phyloP scores from a whole-genome alignment of 2,329 filamentous ascomycete genomes.

The Penicillium sp. region DNA sequence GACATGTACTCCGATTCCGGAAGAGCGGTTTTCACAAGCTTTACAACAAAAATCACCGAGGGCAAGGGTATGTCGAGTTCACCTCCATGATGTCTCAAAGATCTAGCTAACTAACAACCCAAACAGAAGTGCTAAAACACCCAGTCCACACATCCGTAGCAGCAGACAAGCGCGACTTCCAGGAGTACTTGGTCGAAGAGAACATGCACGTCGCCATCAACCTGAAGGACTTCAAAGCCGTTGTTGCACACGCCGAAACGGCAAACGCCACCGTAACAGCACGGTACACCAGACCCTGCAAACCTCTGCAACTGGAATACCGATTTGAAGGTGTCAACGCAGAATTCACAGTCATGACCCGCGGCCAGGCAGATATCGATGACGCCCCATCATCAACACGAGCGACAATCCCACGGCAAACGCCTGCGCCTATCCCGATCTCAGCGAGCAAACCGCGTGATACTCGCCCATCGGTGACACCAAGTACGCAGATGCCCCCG shows the following conservation, averaged over 20 bases:
- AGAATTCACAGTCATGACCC: conserved; percentile 65
- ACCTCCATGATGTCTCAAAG: conserved; percentile 1
- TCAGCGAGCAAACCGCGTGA: conserved; percentile 8
- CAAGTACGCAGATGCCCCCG: conserved; percentile 31
- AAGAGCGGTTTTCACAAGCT: conserved; percentile 62
- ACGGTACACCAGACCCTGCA: conserved; percentile 58
- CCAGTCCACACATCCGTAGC: conserved; percentile 64
- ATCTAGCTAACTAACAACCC: neutral
- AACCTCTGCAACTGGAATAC: conserved; percentile 61
- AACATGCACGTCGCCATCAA: conserved; percentile 61
- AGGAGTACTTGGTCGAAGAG: conserved; percentile 58
- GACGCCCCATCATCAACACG: conserved; percentile 42
- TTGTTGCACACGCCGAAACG: conserved; percentile 61
- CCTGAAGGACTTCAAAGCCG: conserved; percentile 65
- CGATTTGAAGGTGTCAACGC: conserved; percentile 54
- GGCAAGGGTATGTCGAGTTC: conserved; percentile 50
- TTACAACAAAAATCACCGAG: conserved; percentile 62
- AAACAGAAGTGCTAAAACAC: conserved; percentile 60
- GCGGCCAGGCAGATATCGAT: conserved; percentile 50
- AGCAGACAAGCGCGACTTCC: conserved; percentile 61
- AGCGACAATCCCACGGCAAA: conserved; percentile 38
- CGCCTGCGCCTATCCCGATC: conserved; percentile 31
- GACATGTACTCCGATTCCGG: conserved; percentile 60
- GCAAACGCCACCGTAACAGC: conserved; percentile 55
- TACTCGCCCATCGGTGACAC: conserved; percentile 12